A percentile compares a stretch with the other conserved stretches of the same genome.
Conservation (phyloP, 768 basidiomycete species). For the Cubamyces sp. region DNA sequence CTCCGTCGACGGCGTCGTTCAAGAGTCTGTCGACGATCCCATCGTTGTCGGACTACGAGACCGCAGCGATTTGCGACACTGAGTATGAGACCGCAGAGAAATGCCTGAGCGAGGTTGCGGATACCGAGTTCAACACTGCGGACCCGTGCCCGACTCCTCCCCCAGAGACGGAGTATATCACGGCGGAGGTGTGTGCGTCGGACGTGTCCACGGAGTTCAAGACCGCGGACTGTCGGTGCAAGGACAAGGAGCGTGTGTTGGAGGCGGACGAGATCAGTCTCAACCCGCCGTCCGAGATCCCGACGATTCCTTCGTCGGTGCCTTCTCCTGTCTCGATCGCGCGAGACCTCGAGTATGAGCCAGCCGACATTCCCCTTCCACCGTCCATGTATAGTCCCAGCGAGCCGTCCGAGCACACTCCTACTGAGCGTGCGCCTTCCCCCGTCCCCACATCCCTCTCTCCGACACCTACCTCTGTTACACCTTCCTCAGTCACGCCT, state of each 20-base stretch:
- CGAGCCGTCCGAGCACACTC: slow-evolving; percentile 22
- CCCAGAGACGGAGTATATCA: slow-evolving; percentile 52
- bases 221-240: slow-evolving; percentile 47
- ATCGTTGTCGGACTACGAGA: slow-evolving; percentile 47
- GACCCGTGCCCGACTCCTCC: slow-evolving; percentile 42
- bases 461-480: slow-evolving; percentile 1
- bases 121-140: slow-evolving; percentile 49
- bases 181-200: slow-evolving; percentile 51
- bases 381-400: slow-evolving; percentile 38
- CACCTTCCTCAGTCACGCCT: not conserved
- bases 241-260: slow-evolving; percentile 12
- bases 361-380: slow-evolving; percentile 49
- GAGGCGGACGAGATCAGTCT: slow-evolving; percentile 29
- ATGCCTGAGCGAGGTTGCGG: slow-evolving; percentile 41
- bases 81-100: slow-evolving; percentile 40
- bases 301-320: slow-evolving; percentile 36
- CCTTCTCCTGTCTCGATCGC: slow-evolving; percentile 4
- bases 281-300: slow-evolving; percentile 34
- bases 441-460: not conserved
- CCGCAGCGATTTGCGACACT: slow-evolving; percentile 44
- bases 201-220: slow-evolving; percentile 50
- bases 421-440: slow-evolving; percentile 15
- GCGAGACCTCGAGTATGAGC: slow-evolving; percentile 22
- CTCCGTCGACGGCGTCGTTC: slow-evolving; percentile 46
- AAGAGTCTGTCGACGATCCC: slow-evolving; percentile 64